Base-by-base conservation (phyloP, 805 yeast species). In the Pichia membranifaciens region DNA sequence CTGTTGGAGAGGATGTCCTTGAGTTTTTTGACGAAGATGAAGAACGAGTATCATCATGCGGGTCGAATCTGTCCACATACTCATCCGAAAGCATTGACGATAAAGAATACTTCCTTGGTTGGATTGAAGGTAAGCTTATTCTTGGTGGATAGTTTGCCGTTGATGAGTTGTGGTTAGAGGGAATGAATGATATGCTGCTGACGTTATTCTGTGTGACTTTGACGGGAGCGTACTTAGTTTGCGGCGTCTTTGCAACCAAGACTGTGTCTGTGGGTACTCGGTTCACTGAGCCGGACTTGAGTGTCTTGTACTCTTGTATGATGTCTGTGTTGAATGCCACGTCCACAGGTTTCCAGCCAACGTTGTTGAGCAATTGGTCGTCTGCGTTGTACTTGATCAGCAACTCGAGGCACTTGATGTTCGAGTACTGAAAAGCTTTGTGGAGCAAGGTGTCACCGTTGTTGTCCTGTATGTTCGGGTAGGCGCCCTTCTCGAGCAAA, bases 371-470 rank as follows among this genome's bases (percentile, higher is more conserved):
- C 20, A 72, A 56, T 20, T 69, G 64, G 34, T 72, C 73, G 49
- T 79, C 75, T 1, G 79, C 76, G 18, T 73, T 70, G 28, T 76
- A 68, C 16, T 67, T 69, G 0, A 82, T 62, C 38, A 85, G 64
- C 31, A 82, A 59, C 44, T 75, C 71, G 51, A 80, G 64, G 40
- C 86, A 80, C 41, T 75, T 75, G 15, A 76, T 56, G 50, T 78
- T 76, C 5, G 90, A 91, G 55, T 73, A 78, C 47, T 84, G 82
- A 54, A 87, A 74, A 0, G 96, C 95, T 44, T 84, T 70, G 64
- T 91, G 98, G 37, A 91, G 67, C 0, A 96, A 87, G 2, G 95
- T 82, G 58, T 88, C 86, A 1, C 93, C 95, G 15, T 76, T 76
- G 9, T 70, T 67, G 60, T 93, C 96, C 46, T 79, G 81, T 4